Base-by-base conservation (phyloP, 495 filamentous ascomycete species). In the Cenococcum geophilum region DNA sequence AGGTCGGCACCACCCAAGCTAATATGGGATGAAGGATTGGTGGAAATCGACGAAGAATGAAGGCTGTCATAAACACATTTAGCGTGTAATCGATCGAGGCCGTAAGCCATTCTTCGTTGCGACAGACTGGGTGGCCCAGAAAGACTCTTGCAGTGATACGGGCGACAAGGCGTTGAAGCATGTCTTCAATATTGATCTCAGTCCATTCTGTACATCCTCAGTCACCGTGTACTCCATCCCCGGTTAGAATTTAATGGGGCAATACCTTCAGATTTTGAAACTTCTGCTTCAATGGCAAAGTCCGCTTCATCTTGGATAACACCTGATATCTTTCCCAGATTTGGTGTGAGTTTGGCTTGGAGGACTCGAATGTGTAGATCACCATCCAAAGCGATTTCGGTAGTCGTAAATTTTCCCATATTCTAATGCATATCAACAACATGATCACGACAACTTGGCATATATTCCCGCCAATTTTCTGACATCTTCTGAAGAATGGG, bases 121-220 rank as follows among this genome's bases (percentile, higher is more conserved):
- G 63, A 35, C 54, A 61, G 16, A 55, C 57, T 21, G 63, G 58
- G 18, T 58, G 23, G 6, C 63, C 63, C 4, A 62, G 6, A 49
- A 66, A 66, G 53, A 58, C 57, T 32, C 48, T 57, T 22, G 50
- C 54, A 3, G 63, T 42, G 47, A 66, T 66, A 11, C 63, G 63
- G 10, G 58, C 63, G 9, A 66, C 58, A 18, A 57, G 35, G 55
- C 60, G 67, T 0, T 59, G 63, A 18, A 60, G 32, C 2, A 59
- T 58, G 4, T 55, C n/a, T 34, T 66, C 58, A 25, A 66, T 62
- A 34, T 66, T 59, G 18, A 66, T 59, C 49, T 61, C 59, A 21
- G 23, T 49, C 63, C 59, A 66, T 9, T 65, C 58, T 65, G 27
- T 32, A 32, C 27, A 32, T 32, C 2, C 6, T 32, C 6, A 32